Evolutionary conservation across 768 basidiomycete species (phyloP), one percentile per base, ranked within the genome.

Genomic region (Suillus placidus): DNA sequence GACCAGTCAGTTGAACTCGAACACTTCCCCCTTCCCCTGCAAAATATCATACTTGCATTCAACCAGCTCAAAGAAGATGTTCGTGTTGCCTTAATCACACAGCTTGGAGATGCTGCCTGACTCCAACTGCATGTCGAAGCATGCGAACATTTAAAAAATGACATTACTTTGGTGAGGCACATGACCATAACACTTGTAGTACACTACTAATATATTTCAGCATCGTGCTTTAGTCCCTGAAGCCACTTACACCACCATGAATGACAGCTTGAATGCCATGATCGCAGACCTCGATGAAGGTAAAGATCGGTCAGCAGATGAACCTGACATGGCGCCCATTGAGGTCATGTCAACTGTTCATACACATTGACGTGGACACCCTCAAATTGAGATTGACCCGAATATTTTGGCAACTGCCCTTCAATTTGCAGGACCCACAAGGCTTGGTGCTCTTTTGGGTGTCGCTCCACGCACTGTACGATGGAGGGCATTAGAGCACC

Each of bases 91-190:
- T 3, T 47, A 23, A n/a, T 47, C 7, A 47, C n/a, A 4, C 47
- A 47, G n/a, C n/a, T 47, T 1, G 12, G 47, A 13, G 47, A 47
- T 23, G 47, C 47, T 12, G 47, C 47, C 7, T 2, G 12, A 12
- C 47, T 47, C n/a, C 47, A 47, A 47, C 47, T 47, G n/a, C 47
- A 47, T 47, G n/a, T 47, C 12, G n/a, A 47, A 47, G 47, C 47
- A 47, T 47, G 47, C 1, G 47, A 47, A 23, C 47, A 47, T 8
- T 47, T 23, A 7, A 47, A 47, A 23, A 10, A 23, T 47, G 47
- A 23, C n/a, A 47, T 47, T 23, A 47, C 9, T 13, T 23, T 23
- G 12, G 47, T 47, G 47, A 47, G 47, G 6, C 12, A 13, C 47
- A 12, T n/a, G 4, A 23, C 47, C 47, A 23, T n/a, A 2, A 23